These are phyloP conservation scores for Pouteria campechiana DNA, from an alignment of 179 eudicot species.

Conservation along the genomic window DNA sequence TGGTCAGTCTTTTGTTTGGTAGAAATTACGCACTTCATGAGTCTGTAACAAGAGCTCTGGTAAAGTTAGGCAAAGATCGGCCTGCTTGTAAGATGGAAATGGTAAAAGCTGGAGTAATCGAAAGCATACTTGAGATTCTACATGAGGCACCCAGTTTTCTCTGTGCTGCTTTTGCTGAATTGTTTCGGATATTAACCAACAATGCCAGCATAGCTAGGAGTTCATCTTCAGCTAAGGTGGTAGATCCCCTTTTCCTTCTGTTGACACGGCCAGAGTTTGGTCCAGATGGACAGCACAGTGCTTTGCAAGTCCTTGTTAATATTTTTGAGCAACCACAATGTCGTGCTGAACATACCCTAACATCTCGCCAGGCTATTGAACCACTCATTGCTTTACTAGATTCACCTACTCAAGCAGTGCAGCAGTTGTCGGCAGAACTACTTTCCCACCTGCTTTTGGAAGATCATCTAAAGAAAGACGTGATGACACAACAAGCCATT, in stretches of 20 bases:
- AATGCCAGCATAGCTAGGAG: slow-evolving; percentile 91
- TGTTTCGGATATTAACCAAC: slow-evolving; percentile 85
- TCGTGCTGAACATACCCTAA: slow-evolving; percentile 58
- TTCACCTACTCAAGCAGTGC: slow-evolving; percentile 70
- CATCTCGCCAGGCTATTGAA: slow-evolving; percentile 75
- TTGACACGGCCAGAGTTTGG: slow-evolving; percentile 73
- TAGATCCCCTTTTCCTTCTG: slow-evolving; percentile 74
- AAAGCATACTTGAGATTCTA: slow-evolving; percentile 76
- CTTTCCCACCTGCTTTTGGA: slow-evolving; percentile 82
- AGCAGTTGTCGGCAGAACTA: slow-evolving; percentile 90
- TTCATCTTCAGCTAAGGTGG: slow-evolving; percentile 83
- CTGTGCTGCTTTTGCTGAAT: slow-evolving; percentile 80
- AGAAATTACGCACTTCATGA: slow-evolving; percentile 76
- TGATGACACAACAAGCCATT: slow-evolving; percentile 66
- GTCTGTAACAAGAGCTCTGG: slow-evolving; percentile 85
- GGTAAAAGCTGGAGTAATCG: slow-evolving; percentile 94
- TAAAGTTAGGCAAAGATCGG: slow-evolving; percentile 92
- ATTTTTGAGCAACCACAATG: slow-evolving; percentile 83
- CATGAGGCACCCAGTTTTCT: slow-evolving; percentile 92
- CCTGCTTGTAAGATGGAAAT: slow-evolving; percentile 94
- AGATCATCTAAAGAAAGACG: slow-evolving; percentile 78
- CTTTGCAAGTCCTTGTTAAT: slow-evolving; percentile 89
- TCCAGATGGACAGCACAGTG: slow-evolving; percentile 95
- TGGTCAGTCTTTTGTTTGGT: slow-evolving; percentile 76
- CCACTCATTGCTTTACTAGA: slow-evolving; percentile 80